These are phyloP conservation scores for Rhipidocladum racemiflorum DNA, from an alignment of 176 grass and related monocot species.

Conservation along the genomic window DNA sequence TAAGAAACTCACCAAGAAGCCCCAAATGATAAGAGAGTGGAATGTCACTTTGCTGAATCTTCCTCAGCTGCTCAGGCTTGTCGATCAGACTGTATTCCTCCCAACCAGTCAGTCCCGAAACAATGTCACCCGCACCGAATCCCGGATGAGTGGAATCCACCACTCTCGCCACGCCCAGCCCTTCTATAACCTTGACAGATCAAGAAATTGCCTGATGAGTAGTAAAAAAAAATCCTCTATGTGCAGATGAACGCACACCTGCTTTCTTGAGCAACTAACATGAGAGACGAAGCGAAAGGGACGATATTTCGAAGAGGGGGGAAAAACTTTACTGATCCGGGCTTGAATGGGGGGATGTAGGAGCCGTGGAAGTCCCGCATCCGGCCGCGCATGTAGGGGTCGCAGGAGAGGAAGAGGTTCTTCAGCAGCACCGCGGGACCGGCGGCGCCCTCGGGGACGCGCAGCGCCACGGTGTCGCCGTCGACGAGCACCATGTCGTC, in stretches of 20 bases:
- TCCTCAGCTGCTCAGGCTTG: conserved; percentile 55
- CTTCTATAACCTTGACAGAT: conserved; percentile 53
- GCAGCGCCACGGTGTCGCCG: too few species aligned
- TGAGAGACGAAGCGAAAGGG: background rate
- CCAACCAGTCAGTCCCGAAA: conserved; percentile 78
- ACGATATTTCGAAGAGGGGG: background rate
- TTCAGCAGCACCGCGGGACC: too few species aligned
- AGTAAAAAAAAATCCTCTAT: background rate
- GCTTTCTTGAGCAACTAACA: background rate
- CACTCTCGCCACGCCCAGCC: conserved; percentile 62
- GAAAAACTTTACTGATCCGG: conserved; percentile 46
- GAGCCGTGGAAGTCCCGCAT: conserved; percentile 37
- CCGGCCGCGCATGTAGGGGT: too few species aligned
- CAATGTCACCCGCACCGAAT: conserved; percentile 56
- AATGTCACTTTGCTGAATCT: conserved; percentile 49
- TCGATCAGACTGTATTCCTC: conserved; percentile 74
- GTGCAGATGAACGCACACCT: background rate
- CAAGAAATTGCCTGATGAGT: background rate
- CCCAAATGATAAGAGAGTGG: conserved; percentile 82
- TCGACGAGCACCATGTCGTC: too few species aligned
- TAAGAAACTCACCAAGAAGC: conserved; percentile 52
- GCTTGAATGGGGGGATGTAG: conserved; percentile 79
- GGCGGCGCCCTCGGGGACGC: too few species aligned
- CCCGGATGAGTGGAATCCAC: conserved; percentile 57
- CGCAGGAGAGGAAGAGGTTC: too few species aligned